Percentiles rank a stretch among this genome's conserved stretches.
Evolutionary conservation across 495 filamentous ascomycete species (phyloP).

Genomic region (Aspergillus wentii): DNA sequence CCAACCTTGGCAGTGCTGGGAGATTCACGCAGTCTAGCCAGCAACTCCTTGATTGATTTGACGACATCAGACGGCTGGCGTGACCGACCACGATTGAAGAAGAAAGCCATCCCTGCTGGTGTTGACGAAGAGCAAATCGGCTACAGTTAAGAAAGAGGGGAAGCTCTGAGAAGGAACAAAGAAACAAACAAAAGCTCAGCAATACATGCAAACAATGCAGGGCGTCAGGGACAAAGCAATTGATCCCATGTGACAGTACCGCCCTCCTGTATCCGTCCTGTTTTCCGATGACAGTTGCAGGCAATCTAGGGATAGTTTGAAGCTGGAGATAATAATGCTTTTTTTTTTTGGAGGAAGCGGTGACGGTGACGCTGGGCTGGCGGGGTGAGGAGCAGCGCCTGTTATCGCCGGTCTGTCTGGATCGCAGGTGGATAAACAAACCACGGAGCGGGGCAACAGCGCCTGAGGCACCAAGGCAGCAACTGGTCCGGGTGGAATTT

Average conservation of each 20-base stretch:
- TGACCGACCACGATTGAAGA: conserved; percentile 68
- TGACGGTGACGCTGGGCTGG: too few relatives aligned
- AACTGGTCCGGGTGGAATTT: too few relatives aligned
- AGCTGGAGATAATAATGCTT: too few relatives aligned
- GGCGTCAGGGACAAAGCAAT: neutral
- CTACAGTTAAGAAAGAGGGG: conserved; percentile 5
- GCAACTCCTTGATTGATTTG: conserved; percentile 52
- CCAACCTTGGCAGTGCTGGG: conserved; percentile 40
- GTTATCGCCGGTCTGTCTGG: conserved; percentile 12
- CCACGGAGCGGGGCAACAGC: conserved; percentile 34
- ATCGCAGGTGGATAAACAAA: conserved; percentile 31
- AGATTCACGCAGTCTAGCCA: conserved; percentile 43
- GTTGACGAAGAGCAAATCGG: conserved; percentile 9
- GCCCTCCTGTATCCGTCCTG: too few relatives aligned
- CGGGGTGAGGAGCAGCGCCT: too few relatives aligned
- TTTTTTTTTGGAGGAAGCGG: too few relatives aligned
- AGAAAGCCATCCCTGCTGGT: conserved; percentile 69
- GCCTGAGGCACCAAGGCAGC: conserved; percentile 20
- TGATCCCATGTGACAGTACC: too few relatives aligned
- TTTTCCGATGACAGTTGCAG: too few relatives aligned
- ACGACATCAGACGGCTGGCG: conserved; percentile 53
- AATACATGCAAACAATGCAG: neutral
- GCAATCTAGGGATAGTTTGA: too few relatives aligned
- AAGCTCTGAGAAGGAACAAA: conserved; percentile 1
- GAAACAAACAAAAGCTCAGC: conserved; percentile 1